Evolutionary conservation across 2,329 filamentous ascomycete species (phyloP), one percentile per base, ranked within the genome.

Genomic region (Beauveria sp.): DNA sequence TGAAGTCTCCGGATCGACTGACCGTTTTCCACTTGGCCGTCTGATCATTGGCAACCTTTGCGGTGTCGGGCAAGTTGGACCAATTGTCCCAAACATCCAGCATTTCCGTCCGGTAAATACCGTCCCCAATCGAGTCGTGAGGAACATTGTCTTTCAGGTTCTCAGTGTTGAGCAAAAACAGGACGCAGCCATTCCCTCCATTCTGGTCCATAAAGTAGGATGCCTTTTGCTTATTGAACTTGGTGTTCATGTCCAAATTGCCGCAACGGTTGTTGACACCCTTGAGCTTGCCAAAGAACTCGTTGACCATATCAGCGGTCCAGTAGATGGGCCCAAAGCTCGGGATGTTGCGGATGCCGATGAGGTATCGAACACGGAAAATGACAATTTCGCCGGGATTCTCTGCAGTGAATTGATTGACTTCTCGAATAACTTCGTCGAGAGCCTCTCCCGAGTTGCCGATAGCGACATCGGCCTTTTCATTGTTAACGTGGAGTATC

Each of bases 391-490:
- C 79, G 12, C 72, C 73, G 1, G 70, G 76, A 64, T 77, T 75
- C 22, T 78, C 69, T 6, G 68, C 63, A 1, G 76, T 79, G 64
- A 81, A 82, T 22, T 65, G 68, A 66, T 80, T 80, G 64, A 81
- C 69, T 43, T 79, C 73, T 34, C 64, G 67, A 61, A 81, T 72
- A 18, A 80, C 73, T 3, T 78, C 73, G 22, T 73, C 67, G 1
- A 82, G 70, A 3, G 72, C 70, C 65, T 78, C 74, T 2, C 79
- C 79, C n/a, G 77, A 75, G 46, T 76, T 78, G 18, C 79, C 79
- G 3, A 80, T 65, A 68, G 74, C 75, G 3, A 73, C 66, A 4
- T 72, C 68, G 42, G 67, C 69, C 34, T 52, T 64, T 60, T 74
- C 67, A 53, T 74, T 69, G 54, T 71, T 75, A 62, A 79, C 76